Base-by-base conservation (phyloP, 345 rosid species). In the Brassica rapa region DNA sequence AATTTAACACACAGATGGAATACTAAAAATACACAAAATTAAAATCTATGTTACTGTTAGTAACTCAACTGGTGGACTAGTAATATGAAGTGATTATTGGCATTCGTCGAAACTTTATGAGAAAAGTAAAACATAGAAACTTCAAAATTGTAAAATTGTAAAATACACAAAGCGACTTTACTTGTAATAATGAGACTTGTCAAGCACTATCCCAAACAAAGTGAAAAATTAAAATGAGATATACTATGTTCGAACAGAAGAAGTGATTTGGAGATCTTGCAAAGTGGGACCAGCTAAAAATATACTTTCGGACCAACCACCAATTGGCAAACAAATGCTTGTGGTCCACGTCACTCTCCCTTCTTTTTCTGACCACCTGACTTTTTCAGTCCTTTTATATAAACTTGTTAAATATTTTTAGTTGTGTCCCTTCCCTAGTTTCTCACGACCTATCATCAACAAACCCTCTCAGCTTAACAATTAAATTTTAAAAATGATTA, bases 301-400 rank as follows among this genome's bases (percentile, higher is more conserved):
- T 66, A 71, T 79, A 41, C 74, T 74, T 80, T 80, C 53, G 79
- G n/a, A 74, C 75, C 62, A 69, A 61, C 62, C 71, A 62, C 66
- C 67, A 70, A 60, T 69, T n/a, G 76, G 80, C 83, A 74, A 80
- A 64, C 83, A 80, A 56, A 29, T 56, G 68, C 79, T 74, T 80
- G 83, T 80, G 83, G 76, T 75, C 83, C 80, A 80, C 68, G 80
- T 75, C 80, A 74, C 55, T 41, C 72, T 64, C 75, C 37, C 71
- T 70, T 32, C 72, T 64, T 75, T 80, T 74, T 80, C 62, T 75
- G 60, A 63, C 75, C 15, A 46, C 55, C 55, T 46, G 55, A 12
- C 55, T 46, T 43, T 43, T 11, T 43, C 14, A 12, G 53, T 43
- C 53, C 14, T 43, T 46, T 46, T 46, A 46, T 46, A 46, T 46